Conservation (phyloP, 768 basidiomycete species). For the Pleurotus tuoliensis region DNA sequence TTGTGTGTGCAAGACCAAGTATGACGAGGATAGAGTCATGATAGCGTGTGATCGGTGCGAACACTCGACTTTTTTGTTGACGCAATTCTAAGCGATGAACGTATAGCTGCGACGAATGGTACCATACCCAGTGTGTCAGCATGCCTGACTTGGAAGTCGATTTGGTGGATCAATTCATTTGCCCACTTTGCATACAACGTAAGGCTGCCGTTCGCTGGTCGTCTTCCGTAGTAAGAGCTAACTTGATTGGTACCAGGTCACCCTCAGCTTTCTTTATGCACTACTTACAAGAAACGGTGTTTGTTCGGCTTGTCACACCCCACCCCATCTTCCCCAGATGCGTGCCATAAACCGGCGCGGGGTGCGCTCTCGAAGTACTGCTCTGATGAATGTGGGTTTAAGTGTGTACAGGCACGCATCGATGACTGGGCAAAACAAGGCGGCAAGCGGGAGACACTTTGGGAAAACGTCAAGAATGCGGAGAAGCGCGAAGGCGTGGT, state of each 20-base stretch:
- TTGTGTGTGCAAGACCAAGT: constrained; percentile 83
- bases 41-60: constrained; percentile 86
- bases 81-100: not conserved
- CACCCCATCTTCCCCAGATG: constrained; percentile 56
- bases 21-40: constrained; percentile 87
- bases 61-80: constrained; percentile 3
- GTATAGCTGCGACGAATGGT: constrained; percentile 89
- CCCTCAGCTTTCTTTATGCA: constrained; percentile 54
- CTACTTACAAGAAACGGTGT: constrained; percentile 81
- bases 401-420: constrained; percentile 64
- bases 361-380: constrained; percentile 89
- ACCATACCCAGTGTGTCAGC: constrained; percentile 80
- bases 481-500: constrained; percentile 70
- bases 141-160: constrained; percentile 82
- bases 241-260: constrained; percentile 38
- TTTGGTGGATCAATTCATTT: constrained; percentile 90
- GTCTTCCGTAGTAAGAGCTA: not conserved
- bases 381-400: constrained; percentile 82
- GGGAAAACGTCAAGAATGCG: constrained; percentile 71
- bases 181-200: constrained; percentile 78
- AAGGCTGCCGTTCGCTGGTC: constrained; percentile 23
- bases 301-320: constrained; percentile 63
- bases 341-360: constrained; percentile 79
- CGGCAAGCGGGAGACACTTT: constrained; percentile 60
- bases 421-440: constrained; percentile 59